These are phyloP conservation scores for Aspergillus campestris DNA, from an alignment of 495 filamentous ascomycete species.

Conservation along the genomic window DNA sequence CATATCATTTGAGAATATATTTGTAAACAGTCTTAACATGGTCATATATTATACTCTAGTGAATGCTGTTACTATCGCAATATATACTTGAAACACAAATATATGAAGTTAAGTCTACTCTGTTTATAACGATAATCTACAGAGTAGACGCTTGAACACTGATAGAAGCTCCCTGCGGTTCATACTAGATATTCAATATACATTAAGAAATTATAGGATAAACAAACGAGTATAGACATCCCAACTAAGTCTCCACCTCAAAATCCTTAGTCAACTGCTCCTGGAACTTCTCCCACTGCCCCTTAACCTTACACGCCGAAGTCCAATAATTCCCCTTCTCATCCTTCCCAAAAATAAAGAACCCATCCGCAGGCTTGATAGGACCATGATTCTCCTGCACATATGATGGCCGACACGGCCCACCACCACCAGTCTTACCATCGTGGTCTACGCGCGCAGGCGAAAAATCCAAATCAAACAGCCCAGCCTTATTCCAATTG, in stretches of 20 bases:
- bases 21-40: no score
- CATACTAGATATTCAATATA: no score
- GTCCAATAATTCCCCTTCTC: slow-evolving; percentile 42
- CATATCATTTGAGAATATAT: no score
- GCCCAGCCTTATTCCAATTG: slow-evolving; percentile 38
- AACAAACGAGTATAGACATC: no score
- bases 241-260: slow-evolving; percentile 1
- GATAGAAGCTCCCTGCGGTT: no score
- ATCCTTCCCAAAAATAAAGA: slow-evolving; percentile 40
- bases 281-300: slow-evolving; percentile 18
- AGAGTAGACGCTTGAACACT: no score
- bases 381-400: slow-evolving; percentile 21
- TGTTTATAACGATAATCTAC: no score
- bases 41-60: no score
- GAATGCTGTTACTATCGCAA: no score
- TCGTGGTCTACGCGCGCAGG: slow-evolving; percentile 17
- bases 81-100: no score
- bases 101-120: no score
- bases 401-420: slow-evolving; percentile 20
- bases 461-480: slow-evolving; percentile 40
- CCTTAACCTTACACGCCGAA: slow-evolving; percentile 14
- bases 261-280: slow-evolving; percentile 13
- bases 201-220: no score
- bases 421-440: neutral
- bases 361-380: slow-evolving; percentile 15